Conservation (phyloP, 345 rosid genomes). For the Hevea brasiliensis region DNA sequence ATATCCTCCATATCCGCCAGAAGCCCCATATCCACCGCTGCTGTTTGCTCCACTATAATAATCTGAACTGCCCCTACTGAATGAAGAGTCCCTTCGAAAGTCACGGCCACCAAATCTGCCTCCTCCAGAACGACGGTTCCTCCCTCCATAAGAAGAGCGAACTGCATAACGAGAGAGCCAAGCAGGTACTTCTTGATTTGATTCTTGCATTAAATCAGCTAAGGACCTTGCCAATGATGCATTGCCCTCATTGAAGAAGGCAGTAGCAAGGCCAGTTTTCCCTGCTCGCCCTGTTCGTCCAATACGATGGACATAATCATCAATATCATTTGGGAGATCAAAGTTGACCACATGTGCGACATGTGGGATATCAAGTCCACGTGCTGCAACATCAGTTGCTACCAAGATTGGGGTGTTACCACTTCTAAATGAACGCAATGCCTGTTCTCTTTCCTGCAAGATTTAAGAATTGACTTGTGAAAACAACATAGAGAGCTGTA, state of each 20-base stretch:
- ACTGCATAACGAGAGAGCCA: conserved; percentile 88
- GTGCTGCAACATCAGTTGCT: conserved; percentile 94
- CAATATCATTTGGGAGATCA: conserved; percentile 94
- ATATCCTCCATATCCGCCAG: too few relatives aligned
- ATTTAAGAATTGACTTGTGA: not conserved
- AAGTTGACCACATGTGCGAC: conserved; percentile 95
- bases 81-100: conserved; percentile 55
- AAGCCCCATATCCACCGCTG: too few relatives aligned
- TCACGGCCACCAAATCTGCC: conserved; percentile 93
- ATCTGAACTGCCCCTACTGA: too few relatives aligned
- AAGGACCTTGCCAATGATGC: conserved; percentile 68
- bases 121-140: conserved; percentile 77
- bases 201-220: conserved; percentile 84
- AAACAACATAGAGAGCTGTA: not conserved
- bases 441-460: conserved; percentile 69
- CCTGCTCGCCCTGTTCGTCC: conserved; percentile 99
- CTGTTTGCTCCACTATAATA: too few relatives aligned
- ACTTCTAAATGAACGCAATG: conserved; percentile 81
- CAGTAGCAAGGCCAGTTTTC: conserved; percentile 85
- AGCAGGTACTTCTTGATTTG: conserved; percentile 91
- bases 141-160: conserved; percentile 59
- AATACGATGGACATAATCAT: conserved; percentile 94
- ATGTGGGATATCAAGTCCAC: conserved; percentile 94
- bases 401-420: conserved; percentile 91
- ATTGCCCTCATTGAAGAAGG: conserved; percentile 87